Evolutionary conservation across 192 early-diverging fungal genomes (phyloP).

Genomic region (Geosiphon pyriformis): DNA sequence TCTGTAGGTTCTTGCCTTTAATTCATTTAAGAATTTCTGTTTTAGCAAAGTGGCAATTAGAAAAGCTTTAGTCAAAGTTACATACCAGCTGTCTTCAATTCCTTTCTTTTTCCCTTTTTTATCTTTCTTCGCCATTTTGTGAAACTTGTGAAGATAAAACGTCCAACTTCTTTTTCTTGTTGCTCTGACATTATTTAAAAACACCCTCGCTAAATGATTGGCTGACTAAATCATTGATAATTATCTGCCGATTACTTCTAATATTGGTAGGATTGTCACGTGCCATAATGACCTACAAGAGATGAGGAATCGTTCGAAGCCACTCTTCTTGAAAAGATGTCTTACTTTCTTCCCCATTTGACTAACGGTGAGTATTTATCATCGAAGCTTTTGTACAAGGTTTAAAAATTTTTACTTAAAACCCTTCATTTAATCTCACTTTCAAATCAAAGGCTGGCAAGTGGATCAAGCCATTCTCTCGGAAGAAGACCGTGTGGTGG

Average conservation of each 20-base stretch:
- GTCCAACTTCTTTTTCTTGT: too few relatives aligned
- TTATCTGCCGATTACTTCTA: too few relatives aligned
- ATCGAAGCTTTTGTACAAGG: neutral
- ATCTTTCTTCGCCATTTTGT: slow-evolving; percentile 31
- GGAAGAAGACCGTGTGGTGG: slow-evolving; percentile 95
- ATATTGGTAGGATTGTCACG: too few relatives aligned
- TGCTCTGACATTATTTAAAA: too few relatives aligned
- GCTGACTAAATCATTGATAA: too few relatives aligned
- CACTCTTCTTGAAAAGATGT: slow-evolving; percentile 31
- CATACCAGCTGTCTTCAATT: slow-evolving; percentile 38
- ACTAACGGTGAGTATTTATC: slow-evolving; percentile 42
- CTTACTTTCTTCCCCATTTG: slow-evolving; percentile 61
- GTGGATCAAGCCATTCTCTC: slow-evolving; percentile 98
- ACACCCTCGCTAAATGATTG: too few relatives aligned
- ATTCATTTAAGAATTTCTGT: neutral
- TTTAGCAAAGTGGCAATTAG: neutral
- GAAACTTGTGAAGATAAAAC: slow-evolving; percentile 22
- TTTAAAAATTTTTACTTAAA: neutral
- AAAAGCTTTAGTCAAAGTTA: neutral
- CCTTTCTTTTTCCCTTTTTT: neutral
- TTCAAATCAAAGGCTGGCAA: slow-evolving; percentile 69
- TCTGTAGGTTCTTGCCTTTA: too few relatives aligned
- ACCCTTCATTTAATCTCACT: slow-evolving; percentile 1
- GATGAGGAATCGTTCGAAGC: too few relatives aligned
- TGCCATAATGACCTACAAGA: too few relatives aligned